Evolutionary conservation across 257 asterid species (phyloP), one percentile per base, ranked within the genome.

Genomic region (Nicotiana paniculata): DNA sequence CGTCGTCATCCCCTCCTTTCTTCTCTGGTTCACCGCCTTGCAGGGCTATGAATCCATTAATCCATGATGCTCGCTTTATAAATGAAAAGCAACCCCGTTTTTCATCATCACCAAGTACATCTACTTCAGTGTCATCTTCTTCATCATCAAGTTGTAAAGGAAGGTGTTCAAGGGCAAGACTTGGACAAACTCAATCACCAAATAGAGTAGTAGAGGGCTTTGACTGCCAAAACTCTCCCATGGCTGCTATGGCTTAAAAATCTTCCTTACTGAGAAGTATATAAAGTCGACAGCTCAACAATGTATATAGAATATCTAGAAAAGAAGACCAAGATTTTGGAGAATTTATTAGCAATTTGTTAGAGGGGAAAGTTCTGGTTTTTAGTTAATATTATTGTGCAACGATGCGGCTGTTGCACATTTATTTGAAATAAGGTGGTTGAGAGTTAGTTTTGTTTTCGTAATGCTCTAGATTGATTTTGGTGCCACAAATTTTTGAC

Each of bases 141-240:
- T 84, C 85, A 28, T 77, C 88, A 77, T 59, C 88, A 65, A 72
- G 87, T 77, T 88, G 77, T 77, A 85, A 86, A 79, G 86, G 28
- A 13, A 84, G 80, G 65, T 81, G 69, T 24, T 67, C 77, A 66
- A 55, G 48, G 77, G 70, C 80, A 66, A 81, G 66, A 55, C 46
- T 74, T 77, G 82, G 89, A 84, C 30, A 82, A 81, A 82, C 85
- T 61, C 90, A 86, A 82, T 87, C 90, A 62, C 82, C 86, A 65
- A 86, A 88, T 65, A 87, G 91, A 84, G 86, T 90, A 18, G 91
- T 90, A 18, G 91, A 87, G 84, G 93, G 91, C 63, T 90, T 90
- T 54, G 89, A 84, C 78, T 86, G 91, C 83, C 85, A 65, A 80
- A 80, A 81, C 72, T 65, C 89, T 70, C 77, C 79, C 65, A 72